A percentile compares a stretch with the other conserved stretches of the same genome.
Evolutionary conservation across 106 monocot genomes (phyloP).

Genomic region (Acorus calamus): DNA sequence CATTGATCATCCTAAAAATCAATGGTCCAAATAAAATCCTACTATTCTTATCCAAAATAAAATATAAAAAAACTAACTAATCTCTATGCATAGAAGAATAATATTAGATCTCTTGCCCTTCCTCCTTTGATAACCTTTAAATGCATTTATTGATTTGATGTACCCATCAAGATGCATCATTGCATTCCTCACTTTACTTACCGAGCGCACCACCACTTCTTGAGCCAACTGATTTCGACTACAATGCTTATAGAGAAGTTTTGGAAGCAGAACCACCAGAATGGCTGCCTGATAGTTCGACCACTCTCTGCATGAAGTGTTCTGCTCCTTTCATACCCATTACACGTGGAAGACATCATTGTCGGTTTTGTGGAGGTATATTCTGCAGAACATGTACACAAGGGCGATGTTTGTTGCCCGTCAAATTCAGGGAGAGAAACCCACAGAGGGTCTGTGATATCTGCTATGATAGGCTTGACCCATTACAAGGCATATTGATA

Average conservation of each 20-base stretch:
- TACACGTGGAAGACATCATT: slow-evolving; percentile 84
- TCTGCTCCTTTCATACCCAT: slow-evolving; percentile 53
- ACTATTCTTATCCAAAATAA: no score
- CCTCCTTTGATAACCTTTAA: no score
- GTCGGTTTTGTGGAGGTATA: slow-evolving; percentile 84
- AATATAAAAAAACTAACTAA: no score
- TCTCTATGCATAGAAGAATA: no score
- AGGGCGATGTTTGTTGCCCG: slow-evolving; percentile 70
- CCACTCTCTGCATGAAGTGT: slow-evolving; percentile 70
- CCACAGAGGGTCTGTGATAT: slow-evolving; percentile 86
- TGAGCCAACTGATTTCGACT: slow-evolving; percentile 31
- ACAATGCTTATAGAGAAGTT: slow-evolving; percentile 32
- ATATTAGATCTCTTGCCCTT: no score
- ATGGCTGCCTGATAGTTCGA: slow-evolving; percentile 79
- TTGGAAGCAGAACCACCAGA: slow-evolving; percentile 86
- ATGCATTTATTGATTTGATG: no score
- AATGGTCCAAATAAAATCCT: no score
- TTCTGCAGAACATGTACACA: slow-evolving; percentile 77
- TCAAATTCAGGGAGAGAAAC: slow-evolving; percentile 53
- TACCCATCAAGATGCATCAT: no score
- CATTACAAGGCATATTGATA: slow-evolving; percentile 60
- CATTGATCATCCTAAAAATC: no score
- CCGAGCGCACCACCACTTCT: slow-evolving; percentile 82
- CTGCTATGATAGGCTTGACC: slow-evolving; percentile 81
- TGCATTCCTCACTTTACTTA: slow-evolving; percentile 71